phyloP scores from a whole-genome alignment of 345 rosid genomes.

The Gossypium rotundifolium region DNA sequence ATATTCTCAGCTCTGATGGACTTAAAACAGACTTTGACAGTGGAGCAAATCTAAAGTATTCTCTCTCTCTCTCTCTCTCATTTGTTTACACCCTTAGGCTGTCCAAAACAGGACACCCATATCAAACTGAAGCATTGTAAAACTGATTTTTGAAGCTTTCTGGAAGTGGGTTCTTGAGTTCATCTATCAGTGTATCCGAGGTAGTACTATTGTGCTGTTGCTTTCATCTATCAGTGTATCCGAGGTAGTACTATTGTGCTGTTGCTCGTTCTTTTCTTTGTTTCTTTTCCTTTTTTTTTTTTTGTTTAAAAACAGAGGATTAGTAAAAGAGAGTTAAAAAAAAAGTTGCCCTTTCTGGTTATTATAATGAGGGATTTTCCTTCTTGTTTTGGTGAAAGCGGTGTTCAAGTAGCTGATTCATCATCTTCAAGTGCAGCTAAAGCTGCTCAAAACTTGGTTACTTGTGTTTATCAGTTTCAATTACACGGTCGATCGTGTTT shows the following conservation, averaged over 20 bases:
- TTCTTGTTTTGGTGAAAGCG: conserved; percentile 95
- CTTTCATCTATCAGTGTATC: no score
- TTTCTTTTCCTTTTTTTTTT: not conserved
- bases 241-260: conserved; percentile 22
- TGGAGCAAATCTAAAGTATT: conserved; percentile 23
- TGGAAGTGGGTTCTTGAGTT: conserved; percentile 31
- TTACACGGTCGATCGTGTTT: conserved; percentile 51
- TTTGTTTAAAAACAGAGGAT: conserved; percentile 2
- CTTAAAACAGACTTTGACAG: conserved; percentile 15
- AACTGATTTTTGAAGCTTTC: conserved; percentile 24
- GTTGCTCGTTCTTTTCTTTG: not conserved
- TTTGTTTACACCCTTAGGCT: conserved; percentile 8
- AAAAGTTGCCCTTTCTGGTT: not conserved
- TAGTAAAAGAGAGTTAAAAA: not conserved
- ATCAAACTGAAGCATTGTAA: conserved; percentile 17
- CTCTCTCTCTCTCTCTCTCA: not conserved
- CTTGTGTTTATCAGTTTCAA: conserved; percentile 68
- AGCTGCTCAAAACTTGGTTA: conserved; percentile 73
- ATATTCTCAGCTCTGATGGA: not conserved
- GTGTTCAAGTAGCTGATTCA: conserved; percentile 86
- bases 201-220: conserved; percentile 10
- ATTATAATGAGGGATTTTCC: conserved; percentile 81
- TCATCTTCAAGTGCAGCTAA: conserved; percentile 51
- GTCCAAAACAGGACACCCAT: conserved; percentile 16
- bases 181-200: conserved; percentile 17